These are phyloP conservation scores for Schoenoplectus tabernaemontani DNA, from an alignment of 202 grass and related monocot genomes.

Conservation along the genomic window DNA sequence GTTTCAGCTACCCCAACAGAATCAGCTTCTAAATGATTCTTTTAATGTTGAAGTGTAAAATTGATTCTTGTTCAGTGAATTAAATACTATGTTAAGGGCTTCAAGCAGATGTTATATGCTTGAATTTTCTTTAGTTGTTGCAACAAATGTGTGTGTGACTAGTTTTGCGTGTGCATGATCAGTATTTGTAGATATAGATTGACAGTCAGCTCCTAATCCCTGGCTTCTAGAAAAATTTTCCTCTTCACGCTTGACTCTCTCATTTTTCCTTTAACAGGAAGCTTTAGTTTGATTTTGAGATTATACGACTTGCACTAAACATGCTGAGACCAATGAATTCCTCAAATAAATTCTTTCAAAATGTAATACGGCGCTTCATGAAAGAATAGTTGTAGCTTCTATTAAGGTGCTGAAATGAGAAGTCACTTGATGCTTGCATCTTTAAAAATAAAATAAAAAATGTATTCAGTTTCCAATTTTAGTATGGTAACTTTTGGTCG, in stretches of 20 bases:
- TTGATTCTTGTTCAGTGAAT: too few species aligned
- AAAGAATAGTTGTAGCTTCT: neutral
- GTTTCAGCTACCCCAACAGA: neutral
- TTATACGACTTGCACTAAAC: neutral
- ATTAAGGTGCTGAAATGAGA: neutral
- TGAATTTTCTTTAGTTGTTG: constrained; percentile 10
- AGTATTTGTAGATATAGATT: neutral
- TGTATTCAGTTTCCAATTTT: neutral
- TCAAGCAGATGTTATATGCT: constrained; percentile 1
- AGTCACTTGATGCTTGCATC: neutral
- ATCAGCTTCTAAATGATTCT: neutral
- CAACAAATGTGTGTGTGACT: neutral
- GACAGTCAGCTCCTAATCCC: neutral
- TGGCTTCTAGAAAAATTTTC: neutral
- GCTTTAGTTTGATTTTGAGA: neutral
- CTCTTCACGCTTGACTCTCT: neutral
- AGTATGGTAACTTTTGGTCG: neutral
- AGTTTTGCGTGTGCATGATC: neutral
- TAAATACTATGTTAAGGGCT: neutral
- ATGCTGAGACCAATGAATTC: neutral
- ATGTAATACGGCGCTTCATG: too few species aligned
- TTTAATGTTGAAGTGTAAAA: neutral
- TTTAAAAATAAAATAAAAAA: neutral
- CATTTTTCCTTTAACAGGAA: neutral
- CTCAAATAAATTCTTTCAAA: too few species aligned